Evolutionary conservation across 75 land plant species (phyloP).

Genomic region (Selaginella moellendorffii): DNA sequence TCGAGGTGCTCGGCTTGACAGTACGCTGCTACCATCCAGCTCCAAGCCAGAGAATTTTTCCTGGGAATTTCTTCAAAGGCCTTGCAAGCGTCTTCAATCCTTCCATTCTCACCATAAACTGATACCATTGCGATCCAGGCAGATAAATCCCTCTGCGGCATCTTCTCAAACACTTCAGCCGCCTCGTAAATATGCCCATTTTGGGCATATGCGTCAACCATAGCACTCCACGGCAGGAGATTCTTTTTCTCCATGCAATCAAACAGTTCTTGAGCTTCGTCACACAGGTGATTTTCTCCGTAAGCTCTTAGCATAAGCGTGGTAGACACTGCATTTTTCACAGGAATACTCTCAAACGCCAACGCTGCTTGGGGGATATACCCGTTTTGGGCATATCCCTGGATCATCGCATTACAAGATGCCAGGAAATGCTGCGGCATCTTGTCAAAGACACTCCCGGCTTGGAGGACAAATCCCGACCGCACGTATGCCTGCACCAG

Average conservation of each 20-base stretch:
- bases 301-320: neutral
- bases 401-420: neutral
- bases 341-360: neutral
- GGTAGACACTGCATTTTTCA: neutral
- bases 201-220: constrained; percentile 1
- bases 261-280: neutral
- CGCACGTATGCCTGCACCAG: neutral
- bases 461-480: neutral
- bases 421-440: neutral
- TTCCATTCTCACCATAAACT: neutral
- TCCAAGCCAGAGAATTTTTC: neutral
- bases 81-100: neutral
- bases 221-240: neutral
- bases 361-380: neutral
- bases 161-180: neutral
- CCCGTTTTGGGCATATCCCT: neutral
- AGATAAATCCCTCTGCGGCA: neutral
- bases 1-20: neutral
- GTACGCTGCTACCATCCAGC: neutral
- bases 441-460: neutral
- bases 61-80: neutral
- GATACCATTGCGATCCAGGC: neutral
- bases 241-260: neutral
- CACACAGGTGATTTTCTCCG: neutral
- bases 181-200: neutral